These are phyloP conservation scores for Penicillium sp. DNA, from an alignment of 2,329 filamentous ascomycete species.

Conservation along the genomic window DNA sequence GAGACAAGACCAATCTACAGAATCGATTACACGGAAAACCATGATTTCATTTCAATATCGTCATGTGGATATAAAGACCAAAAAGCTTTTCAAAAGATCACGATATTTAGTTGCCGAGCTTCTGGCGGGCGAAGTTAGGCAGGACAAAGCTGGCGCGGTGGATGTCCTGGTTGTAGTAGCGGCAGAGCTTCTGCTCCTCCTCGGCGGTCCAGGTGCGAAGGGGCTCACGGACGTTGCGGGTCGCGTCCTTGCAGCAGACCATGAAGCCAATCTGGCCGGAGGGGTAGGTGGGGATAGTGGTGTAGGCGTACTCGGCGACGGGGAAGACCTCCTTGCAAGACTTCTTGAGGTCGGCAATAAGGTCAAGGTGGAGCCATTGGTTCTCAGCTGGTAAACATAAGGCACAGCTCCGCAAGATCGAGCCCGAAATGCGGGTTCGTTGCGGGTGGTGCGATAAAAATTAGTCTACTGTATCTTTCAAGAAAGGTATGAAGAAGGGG, in stretches of 20 bases:
- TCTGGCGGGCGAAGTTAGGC: conserved; percentile 87
- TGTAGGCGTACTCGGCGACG: conserved; percentile 97
- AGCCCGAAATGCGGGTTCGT: conserved; percentile 31
- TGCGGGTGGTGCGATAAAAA: conserved; percentile 28
- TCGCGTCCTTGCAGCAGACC: conserved; percentile 96
- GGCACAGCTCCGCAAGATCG: conserved; percentile 33
- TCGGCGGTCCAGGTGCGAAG: conserved; percentile 76
- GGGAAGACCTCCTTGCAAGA: conserved; percentile 97
- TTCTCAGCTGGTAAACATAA: conserved; percentile 72
- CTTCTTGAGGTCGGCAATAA: conserved; percentile 95
- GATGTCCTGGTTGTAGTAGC: conserved; percentile 96
- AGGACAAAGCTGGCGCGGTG: conserved; percentile 93
- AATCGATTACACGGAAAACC: conserved; percentile 1
- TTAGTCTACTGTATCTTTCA: conserved; percentile 22
- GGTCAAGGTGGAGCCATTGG: conserved; percentile 94
- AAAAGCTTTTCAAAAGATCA: conserved; percentile 10
- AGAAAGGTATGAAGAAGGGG: conserved; percentile 8
- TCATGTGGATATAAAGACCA: conserved; percentile 13
- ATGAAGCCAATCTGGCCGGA: conserved; percentile 99
- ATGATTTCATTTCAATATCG: conserved; percentile 16
- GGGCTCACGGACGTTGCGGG: conserved; percentile 78
- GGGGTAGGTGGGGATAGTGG: conserved; percentile 96
- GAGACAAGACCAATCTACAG: not conserved
- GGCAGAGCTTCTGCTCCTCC: conserved; percentile 90
- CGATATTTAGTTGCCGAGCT: conserved; percentile 41